A percentile compares a stretch with the other conserved stretches of the same genome.
phyloP scores from a whole-genome alignment of 495 filamentous ascomycete species.

The Wilcoxina mikolae region DNA sequence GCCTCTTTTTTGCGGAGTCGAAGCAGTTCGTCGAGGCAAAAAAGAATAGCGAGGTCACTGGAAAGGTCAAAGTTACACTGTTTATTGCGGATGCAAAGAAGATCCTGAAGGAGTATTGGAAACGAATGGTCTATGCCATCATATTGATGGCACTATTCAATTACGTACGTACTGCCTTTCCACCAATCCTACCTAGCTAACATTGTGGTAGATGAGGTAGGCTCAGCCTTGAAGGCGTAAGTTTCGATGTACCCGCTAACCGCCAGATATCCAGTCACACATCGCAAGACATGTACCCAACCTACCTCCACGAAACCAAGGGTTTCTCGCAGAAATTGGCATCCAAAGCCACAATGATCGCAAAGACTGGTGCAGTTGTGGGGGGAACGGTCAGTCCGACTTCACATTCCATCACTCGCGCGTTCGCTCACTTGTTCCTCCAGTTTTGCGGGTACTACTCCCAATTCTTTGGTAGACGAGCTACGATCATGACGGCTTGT shows the following conservation, averaged over 20 bases:
- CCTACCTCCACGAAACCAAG: constrained; percentile 56
- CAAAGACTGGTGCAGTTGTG: constrained; percentile 58
- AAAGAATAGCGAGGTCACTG: constrained; percentile 7
- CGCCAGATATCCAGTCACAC: constrained; percentile 47
- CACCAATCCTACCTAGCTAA: too few relatives aligned
- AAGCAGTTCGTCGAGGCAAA: constrained; percentile 48
- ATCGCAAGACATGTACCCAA: constrained; percentile 62
- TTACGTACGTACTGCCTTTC: too few relatives aligned
- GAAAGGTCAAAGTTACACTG: constrained; percentile 28
- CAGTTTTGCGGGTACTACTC: constrained; percentile 47
- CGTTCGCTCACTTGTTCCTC: not conserved
- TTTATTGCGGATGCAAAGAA: constrained; percentile 35
- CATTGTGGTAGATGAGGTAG: too few relatives aligned
- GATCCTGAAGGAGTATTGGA: constrained; percentile 56
- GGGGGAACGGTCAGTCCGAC: constrained; percentile 45
- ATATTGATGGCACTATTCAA: constrained; percentile 44
- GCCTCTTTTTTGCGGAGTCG: constrained; percentile 54
- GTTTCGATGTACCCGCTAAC: too few relatives aligned
- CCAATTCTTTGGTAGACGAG: constrained; percentile 56
- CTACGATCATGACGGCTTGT: constrained; percentile 46
- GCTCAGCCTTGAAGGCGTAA: too few relatives aligned
- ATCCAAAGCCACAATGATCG: constrained; percentile 55
- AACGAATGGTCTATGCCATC: constrained; percentile 52
- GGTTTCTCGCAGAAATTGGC: constrained; percentile 35
- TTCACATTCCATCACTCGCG: not conserved